Percentiles rank a stretch among this genome's conserved stretches.
phyloP scores from a whole-genome alignment of 2,329 filamentous ascomycete genomes.

The Didymella lethalis region DNA sequence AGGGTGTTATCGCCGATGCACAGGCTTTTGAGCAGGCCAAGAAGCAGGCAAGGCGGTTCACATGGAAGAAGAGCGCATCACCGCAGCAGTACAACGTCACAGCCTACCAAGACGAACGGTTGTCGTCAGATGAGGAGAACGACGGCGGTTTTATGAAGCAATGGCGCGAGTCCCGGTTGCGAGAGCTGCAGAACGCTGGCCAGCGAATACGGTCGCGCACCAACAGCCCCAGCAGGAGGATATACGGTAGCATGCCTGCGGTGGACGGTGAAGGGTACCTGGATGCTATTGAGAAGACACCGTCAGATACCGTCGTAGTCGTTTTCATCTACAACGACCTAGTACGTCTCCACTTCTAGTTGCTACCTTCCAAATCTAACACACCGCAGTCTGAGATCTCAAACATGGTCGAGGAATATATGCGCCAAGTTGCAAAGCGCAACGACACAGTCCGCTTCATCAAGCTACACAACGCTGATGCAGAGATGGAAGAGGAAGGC shows the following conservation, averaged over 20 bases:
- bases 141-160: conserved; percentile 83
- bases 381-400: conserved; percentile 76
- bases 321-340: conserved; percentile 92
- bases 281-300: conserved; percentile 93
- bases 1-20: conserved; percentile 86
- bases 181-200: conserved; percentile 74
- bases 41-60: conserved; percentile 48
- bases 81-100: conserved; percentile 38
- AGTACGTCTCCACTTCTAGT: conserved; percentile 63
- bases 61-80: conserved; percentile 40
- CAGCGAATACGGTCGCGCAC: conserved; percentile 66
- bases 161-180: conserved; percentile 83
- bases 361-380: conserved; percentile 22
- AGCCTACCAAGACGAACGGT: conserved; percentile 60
- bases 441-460: conserved; percentile 82
- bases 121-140: conserved; percentile 63
- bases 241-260: conserved; percentile 79
- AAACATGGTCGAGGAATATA: conserved; percentile 77
- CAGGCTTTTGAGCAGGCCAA: conserved; percentile 74
- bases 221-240: conserved; percentile 77
- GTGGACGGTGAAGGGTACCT: conserved; percentile 93
- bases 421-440: conserved; percentile 75
- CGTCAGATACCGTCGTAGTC: conserved; percentile 81
- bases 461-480: conserved; percentile 88
- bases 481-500: conserved; percentile 89